phyloP scores from a whole-genome alignment of 2,329 filamentous ascomycete genomes.

The Xylariomycetidae sp. region DNA sequence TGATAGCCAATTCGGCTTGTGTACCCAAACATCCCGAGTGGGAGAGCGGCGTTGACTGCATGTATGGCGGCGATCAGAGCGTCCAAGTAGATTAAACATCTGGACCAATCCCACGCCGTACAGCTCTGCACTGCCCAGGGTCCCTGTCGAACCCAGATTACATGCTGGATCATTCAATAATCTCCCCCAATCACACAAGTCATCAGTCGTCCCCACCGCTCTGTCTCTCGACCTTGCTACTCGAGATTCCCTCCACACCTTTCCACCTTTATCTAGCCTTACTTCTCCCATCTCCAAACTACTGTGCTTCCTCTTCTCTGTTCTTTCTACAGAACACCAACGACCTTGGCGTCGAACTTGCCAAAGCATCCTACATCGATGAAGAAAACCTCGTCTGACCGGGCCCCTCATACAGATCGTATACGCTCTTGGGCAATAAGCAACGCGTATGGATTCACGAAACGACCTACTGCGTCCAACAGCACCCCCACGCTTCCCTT shows the following conservation, averaged over 20 bases:
- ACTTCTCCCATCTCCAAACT: slow-evolving; percentile 10
- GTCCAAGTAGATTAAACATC: too few species aligned
- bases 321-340: slow-evolving; percentile 19
- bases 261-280: slow-evolving; percentile 20
- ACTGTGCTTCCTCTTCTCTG: slow-evolving; percentile 9
- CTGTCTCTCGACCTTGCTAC: too few species aligned
- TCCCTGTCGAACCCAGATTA: slow-evolving; percentile 15
- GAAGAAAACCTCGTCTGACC: slow-evolving; percentile 54
- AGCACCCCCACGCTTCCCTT: slow-evolving; percentile 36
- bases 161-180: slow-evolving; percentile 14
- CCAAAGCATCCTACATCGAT: slow-evolving; percentile 45
- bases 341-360: slow-evolving; percentile 28
- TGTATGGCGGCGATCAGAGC: too few species aligned
- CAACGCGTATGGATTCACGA: slow-evolving; percentile 51
- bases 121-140: slow-evolving; percentile 4
- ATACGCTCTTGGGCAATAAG: slow-evolving; percentile 51
- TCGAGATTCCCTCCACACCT: slow-evolving; percentile 13
- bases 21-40: too few species aligned
- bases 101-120: slow-evolving; percentile 12
- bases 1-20: too few species aligned
- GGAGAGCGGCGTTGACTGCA: too few species aligned
- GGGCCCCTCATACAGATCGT: slow-evolving; percentile 48
- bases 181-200: too few species aligned
- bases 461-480: slow-evolving; percentile 33
- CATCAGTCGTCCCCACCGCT: slow-evolving; percentile 11